Evolutionary conservation across 164 flowering plant species (phyloP).

Genomic region (Nelumbo lutea): DNA sequence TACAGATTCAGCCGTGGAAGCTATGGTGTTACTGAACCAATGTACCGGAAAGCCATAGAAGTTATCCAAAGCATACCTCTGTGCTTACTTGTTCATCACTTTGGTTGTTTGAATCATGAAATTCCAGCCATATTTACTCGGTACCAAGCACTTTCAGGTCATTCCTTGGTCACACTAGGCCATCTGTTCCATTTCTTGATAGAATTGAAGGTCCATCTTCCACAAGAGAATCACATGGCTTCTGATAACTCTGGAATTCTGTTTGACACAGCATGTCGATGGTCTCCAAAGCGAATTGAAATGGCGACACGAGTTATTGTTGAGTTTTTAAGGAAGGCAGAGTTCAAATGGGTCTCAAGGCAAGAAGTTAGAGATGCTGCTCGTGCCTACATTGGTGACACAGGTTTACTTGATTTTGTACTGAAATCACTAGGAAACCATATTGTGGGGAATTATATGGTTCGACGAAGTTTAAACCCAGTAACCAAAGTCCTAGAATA

Average conservation of each 20-base stretch:
- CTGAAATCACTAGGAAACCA: slow-evolving; percentile 90
- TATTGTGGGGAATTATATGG: slow-evolving; percentile 70
- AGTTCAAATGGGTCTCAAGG: slow-evolving; percentile 78
- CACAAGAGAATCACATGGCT: slow-evolving; percentile 26
- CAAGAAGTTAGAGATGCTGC: slow-evolving; percentile 95
- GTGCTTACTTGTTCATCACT: slow-evolving; percentile 38
- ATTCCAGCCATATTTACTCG: slow-evolving; percentile 39
- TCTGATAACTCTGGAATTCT: slow-evolving; percentile 23
- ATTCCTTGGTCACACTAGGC: slow-evolving; percentile 47
- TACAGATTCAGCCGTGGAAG: slow-evolving; percentile 74
- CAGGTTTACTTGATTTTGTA: slow-evolving; percentile 86
- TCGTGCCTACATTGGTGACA: slow-evolving; percentile 81
- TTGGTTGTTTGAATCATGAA: slow-evolving; percentile 24
- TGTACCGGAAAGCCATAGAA: slow-evolving; percentile 66
- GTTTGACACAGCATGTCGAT: slow-evolving; percentile 57
- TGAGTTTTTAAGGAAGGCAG: slow-evolving; percentile 60
- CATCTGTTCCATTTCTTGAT: slow-evolving; percentile 70
- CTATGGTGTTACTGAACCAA: slow-evolving; percentile 54
- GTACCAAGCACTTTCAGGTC: slow-evolving; percentile 58
- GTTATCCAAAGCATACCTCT: slow-evolving; percentile 61
- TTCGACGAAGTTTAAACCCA: slow-evolving; percentile 80
- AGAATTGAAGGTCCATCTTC: slow-evolving; percentile 52
- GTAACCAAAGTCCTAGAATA: slow-evolving; percentile 92
- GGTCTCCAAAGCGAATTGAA: slow-evolving; percentile 87
- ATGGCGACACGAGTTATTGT: slow-evolving; percentile 84